Percentiles rank a stretch among this genome's conserved stretches.
Evolutionary conservation across 345 rosid genomes (phyloP).

Genomic region (Populus ilicifolia): DNA sequence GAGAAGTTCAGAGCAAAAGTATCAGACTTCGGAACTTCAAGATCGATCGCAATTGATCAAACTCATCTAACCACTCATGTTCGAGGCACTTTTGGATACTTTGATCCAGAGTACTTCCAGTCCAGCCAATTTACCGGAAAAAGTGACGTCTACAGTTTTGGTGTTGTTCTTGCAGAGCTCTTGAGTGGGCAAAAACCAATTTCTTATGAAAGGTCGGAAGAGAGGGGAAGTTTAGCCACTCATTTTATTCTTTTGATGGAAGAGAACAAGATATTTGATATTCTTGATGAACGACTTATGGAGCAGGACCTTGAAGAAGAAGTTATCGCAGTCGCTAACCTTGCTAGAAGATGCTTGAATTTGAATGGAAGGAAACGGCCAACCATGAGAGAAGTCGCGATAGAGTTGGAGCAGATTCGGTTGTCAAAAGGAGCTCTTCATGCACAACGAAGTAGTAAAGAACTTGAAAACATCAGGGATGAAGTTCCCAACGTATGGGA

Average conservation of each 20-base stretch:
- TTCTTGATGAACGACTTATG: constrained; percentile 5
- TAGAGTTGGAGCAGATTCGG: background rate
- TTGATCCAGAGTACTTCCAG: constrained; percentile 21
- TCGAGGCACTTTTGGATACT: constrained; percentile 31
- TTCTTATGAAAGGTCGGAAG: constrained; percentile 1
- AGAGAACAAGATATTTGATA: background rate
- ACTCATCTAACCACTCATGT: constrained; percentile 27
- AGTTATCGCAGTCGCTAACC: constrained; percentile 1
- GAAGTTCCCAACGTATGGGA: too few relatives aligned
- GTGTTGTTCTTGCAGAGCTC: constrained; percentile 20
- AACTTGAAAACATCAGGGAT: too few relatives aligned
- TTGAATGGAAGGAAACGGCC: constrained; percentile 9
- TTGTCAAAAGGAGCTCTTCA: background rate
- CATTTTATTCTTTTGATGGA: constrained; percentile 10
- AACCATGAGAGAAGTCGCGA: constrained; percentile 17
- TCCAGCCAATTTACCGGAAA: constrained; percentile 17
- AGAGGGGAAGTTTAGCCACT: constrained; percentile 9
- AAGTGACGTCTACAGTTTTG: constrained; percentile 28
- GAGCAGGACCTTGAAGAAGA: background rate
- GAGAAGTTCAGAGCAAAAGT: constrained; percentile 21
- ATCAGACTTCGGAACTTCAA: constrained; percentile 24
- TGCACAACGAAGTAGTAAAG: too few relatives aligned
- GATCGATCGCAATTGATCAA: constrained; percentile 8
- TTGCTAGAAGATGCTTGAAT: constrained; percentile 12
- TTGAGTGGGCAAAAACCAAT: constrained; percentile 14